Evolutionary conservation across 495 filamentous ascomycete genomes (phyloP).

Genomic region (Pyrenopolyporus hunteri): DNA sequence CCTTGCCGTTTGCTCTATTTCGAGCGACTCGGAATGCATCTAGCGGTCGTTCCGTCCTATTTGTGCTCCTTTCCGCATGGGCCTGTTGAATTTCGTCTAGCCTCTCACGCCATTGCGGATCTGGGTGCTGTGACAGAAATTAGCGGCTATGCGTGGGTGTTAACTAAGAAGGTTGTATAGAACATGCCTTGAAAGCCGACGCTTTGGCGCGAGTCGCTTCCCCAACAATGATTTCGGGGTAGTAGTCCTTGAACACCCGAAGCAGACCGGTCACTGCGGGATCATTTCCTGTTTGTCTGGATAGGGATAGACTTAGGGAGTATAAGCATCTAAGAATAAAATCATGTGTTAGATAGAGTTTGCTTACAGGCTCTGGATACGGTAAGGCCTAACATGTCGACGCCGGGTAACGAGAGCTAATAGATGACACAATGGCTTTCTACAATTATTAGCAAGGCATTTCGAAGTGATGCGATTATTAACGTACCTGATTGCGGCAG

Average conservation of each 20-base stretch:
- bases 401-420: conserved; percentile 80
- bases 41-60: conserved; percentile 41
- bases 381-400: conserved; percentile 85
- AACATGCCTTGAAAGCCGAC: conserved; percentile 61
- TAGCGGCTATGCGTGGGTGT: not conserved
- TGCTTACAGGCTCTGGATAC: conserved; percentile 81
- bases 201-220: conserved; percentile 61
- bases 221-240: conserved; percentile 85
- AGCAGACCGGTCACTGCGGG: conserved; percentile 79
- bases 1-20: conserved; percentile 51
- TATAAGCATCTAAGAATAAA: conserved; percentile 27
- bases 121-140: conserved; percentile 63
- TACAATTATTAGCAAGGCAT: conserved; percentile 44
- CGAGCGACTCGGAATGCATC: conserved; percentile 61
- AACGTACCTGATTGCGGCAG: conserved; percentile 70
- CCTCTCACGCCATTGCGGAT: conserved; percentile 76
- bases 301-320: conserved; percentile 60
- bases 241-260: conserved; percentile 85
- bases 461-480: conserved; percentile 13
- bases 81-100: conserved; percentile 69
- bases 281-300: conserved; percentile 70
- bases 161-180: not conserved
- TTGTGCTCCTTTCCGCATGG: conserved; percentile 53
- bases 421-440: conserved; percentile 76
- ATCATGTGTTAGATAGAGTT: not conserved